Base-by-base conservation (phyloP, 371 early-diverging fungal species). In the Fennellomyces sp. region DNA sequence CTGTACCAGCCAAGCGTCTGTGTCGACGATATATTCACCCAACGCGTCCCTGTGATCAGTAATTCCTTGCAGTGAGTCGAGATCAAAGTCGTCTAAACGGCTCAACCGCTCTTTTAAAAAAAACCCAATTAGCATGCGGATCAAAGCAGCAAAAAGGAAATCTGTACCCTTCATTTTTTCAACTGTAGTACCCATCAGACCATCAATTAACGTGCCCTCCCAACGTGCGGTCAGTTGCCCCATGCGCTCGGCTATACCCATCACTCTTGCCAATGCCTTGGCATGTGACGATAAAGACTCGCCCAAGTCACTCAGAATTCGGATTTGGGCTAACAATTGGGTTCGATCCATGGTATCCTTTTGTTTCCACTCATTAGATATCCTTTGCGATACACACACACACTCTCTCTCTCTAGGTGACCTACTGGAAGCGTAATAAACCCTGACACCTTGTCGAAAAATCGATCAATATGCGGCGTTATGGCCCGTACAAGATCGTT, bases 1-100 rank as follows among this genome's bases (percentile, higher is more conserved):
- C 17, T 49, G 49, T 6, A 51, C 23, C 3, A 65, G 49, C 85
- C 83, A 85, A 17, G 63, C 38, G 38, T 72, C 75, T 2, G 69
- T 73, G 48, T 79, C 75, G 26, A 68, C 66, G 48, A 82, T 68
- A 23, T 75, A 70, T 11, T 56, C 58, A 12, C 68, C 26, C 30
- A 68, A 29, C 15, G 54, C 41, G 5, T 38, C 61, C n/a, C 29
- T 29, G 29, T 60, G 33, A 1, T 31, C 53, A 17, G 36, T 48
- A 10, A 61, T 51, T 28, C 61, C 61, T 23, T 47, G 52, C 23
- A 62, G 31, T 17, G 60, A 60, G 47, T 68, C 45, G 29, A 65
- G 27, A n/a, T 36, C 39, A 17, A 72, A 66, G 13, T 29, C 38
- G 30, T 50, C 19, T 12, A 72, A 21, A 29, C 61, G 64, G 11